Evolutionary conservation across 345 rosid genomes (phyloP).

Genomic region (Zanthoxylum bungeanum): DNA sequence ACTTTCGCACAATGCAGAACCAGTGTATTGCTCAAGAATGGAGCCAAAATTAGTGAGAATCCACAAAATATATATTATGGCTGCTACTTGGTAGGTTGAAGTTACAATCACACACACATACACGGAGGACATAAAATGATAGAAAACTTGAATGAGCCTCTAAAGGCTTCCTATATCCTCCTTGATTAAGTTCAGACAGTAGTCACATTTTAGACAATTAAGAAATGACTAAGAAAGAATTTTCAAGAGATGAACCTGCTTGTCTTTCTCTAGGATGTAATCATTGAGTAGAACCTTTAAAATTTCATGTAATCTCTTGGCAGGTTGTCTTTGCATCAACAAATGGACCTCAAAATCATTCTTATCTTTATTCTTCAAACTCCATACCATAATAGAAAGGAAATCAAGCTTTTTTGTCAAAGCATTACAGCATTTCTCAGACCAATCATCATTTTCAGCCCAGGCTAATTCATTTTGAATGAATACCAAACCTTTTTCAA

Average conservation of each 20-base stretch:
- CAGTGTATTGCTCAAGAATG: background rate
- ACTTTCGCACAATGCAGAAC: slow-evolving; percentile 1
- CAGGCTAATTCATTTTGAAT: slow-evolving; percentile 49
- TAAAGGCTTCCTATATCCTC: background rate
- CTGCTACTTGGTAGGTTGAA: background rate
- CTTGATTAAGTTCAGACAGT: too few relatives aligned
- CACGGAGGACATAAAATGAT: background rate
- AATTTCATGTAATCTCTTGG: slow-evolving; percentile 35
- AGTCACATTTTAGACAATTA: background rate
- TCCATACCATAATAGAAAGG: slow-evolving; percentile 33
- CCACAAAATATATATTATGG: background rate
- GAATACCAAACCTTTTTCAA: slow-evolving; percentile 39
- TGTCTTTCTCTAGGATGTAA: slow-evolving; percentile 20
- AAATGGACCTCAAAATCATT: slow-evolving; percentile 30
- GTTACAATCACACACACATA: background rate
- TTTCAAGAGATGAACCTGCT: slow-evolving; percentile 38
- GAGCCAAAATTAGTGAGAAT: background rate
- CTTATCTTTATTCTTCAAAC: slow-evolving; percentile 32
- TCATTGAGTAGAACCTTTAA: slow-evolving; percentile 32
- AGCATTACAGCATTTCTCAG: slow-evolving; percentile 38
- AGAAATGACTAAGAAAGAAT: background rate
- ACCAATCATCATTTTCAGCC: slow-evolving; percentile 49
- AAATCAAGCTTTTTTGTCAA: slow-evolving; percentile 40
- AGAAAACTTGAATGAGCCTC: background rate
- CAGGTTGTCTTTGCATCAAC: slow-evolving; percentile 37